Conservation (phyloP, 2,329 filamentous ascomycete genomes). For the Alternaria rosae region DNA sequence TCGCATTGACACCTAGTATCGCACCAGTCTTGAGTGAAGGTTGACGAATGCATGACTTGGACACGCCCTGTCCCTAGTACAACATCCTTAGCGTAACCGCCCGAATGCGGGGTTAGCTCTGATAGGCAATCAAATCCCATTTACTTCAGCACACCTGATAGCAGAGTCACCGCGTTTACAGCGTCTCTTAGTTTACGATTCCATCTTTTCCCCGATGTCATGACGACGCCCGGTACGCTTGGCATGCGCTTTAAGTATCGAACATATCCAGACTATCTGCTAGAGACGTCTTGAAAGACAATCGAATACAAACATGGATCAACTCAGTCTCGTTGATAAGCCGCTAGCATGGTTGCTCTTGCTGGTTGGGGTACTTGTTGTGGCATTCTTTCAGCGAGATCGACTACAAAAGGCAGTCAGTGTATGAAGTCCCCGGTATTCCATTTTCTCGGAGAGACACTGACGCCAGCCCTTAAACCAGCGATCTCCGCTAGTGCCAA, state of each 20-base stretch:
- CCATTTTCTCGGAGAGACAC: neutral
- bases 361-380: neutral
- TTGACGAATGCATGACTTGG: neutral
- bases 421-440: neutral
- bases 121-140: constrained; percentile 11
- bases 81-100: constrained; percentile 4
- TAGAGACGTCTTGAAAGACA: neutral
- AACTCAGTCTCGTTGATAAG: neutral
- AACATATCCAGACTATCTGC: neutral
- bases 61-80: neutral
- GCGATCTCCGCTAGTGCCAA: neutral
- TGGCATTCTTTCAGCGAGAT: neutral
- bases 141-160: neutral
- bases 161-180: neutral
- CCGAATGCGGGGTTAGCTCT: constrained; percentile 13
- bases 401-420: neutral
- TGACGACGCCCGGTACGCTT: neutral
- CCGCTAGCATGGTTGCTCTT: neutral
- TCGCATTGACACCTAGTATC: neutral
- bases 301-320: neutral
- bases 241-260: neutral
- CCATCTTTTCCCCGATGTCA: neutral
- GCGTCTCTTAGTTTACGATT: neutral
- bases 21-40: neutral
- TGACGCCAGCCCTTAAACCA: neutral